These are phyloP conservation scores for Quercus tomentella DNA, from an alignment of 331 rosid species.

Conservation along the genomic window DNA sequence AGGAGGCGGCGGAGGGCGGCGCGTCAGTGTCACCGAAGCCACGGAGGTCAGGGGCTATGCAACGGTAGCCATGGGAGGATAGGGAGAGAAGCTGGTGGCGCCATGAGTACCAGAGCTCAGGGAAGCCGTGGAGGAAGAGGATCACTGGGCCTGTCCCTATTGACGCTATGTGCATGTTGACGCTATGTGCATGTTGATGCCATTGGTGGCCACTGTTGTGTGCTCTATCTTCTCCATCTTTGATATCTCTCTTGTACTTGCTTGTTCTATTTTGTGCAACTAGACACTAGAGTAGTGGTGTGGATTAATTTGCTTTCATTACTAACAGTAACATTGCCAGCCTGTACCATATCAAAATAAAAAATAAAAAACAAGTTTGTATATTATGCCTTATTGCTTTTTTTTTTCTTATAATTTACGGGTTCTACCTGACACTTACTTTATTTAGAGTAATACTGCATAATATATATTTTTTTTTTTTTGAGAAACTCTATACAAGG, in stretches of 20 bases:
- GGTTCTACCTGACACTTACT: accelerated
- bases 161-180: slow-evolving; percentile 64
- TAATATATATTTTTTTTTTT: no score
- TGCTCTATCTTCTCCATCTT: slow-evolving; percentile 70
- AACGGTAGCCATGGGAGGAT: slow-evolving; percentile 55
- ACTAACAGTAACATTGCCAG: no score
- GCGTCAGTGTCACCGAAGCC: slow-evolving; percentile 73
- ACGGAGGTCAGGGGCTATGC: slow-evolving; percentile 74
- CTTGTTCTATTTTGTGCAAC: no score
- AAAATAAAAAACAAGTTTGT: no score
- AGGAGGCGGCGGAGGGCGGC: slow-evolving; percentile 38
- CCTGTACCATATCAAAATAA: no score
- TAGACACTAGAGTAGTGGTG: no score
- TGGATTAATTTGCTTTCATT: no score
- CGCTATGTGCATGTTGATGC: slow-evolving; percentile 66
- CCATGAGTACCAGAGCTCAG: slow-evolving; percentile 77
- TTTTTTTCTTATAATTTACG: accelerated
- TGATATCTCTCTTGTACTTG: not conserved
- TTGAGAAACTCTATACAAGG: no score
- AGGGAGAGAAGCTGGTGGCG: slow-evolving; percentile 73
- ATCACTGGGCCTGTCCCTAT: slow-evolving; percentile 60
- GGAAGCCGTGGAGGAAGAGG: slow-evolving; percentile 73
- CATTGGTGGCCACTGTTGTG: slow-evolving; percentile 43
- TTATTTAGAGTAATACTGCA: no score
- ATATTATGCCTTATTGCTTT: no score